Evolutionary conservation across 2,329 filamentous ascomycete genomes (phyloP).

Genomic region (Sphaerulina musiva): DNA sequence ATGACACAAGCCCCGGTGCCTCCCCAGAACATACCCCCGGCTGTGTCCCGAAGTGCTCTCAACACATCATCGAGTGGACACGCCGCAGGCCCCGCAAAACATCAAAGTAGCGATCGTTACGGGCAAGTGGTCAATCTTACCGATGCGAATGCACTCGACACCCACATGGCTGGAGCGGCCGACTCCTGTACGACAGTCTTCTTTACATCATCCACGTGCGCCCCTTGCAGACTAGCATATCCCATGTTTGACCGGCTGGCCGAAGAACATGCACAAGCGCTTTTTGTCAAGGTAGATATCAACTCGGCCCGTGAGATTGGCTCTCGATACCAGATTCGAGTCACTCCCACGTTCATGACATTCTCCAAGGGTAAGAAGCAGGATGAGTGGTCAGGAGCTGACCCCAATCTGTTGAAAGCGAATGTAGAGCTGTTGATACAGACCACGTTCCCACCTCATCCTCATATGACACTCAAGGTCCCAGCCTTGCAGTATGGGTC

Average conservation of each 20-base stretch:
- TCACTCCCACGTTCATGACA: conserved; percentile 84
- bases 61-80: neutral
- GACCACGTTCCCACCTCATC: conserved; percentile 69
- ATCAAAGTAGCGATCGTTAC: conserved; percentile 12
- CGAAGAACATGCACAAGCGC: conserved; percentile 59
- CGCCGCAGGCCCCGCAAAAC: conserved; percentile 6
- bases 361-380: conserved; percentile 63
- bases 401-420: conserved; percentile 58
- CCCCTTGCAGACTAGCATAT: conserved; percentile 76
- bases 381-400: conserved; percentile 74
- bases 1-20: conserved; percentile 54
- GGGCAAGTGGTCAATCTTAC: conserved; percentile 57
- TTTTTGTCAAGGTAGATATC: conserved; percentile 78
- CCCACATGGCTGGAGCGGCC: conserved; percentile 53
- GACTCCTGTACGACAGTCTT: conserved; percentile 74
- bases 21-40: conserved; percentile 26
- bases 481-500: conserved; percentile 61
- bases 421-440: conserved; percentile 69
- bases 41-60: neutral
- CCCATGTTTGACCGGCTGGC: conserved; percentile 76
- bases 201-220: conserved; percentile 84
- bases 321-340: conserved; percentile 59
- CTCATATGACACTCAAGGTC: conserved; percentile 63
- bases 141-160: conserved; percentile 54
- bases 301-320: conserved; percentile 56